phyloP scores from a whole-genome alignment of 2,329 filamentous ascomycete genomes.

The Aspergillus neoniger region DNA sequence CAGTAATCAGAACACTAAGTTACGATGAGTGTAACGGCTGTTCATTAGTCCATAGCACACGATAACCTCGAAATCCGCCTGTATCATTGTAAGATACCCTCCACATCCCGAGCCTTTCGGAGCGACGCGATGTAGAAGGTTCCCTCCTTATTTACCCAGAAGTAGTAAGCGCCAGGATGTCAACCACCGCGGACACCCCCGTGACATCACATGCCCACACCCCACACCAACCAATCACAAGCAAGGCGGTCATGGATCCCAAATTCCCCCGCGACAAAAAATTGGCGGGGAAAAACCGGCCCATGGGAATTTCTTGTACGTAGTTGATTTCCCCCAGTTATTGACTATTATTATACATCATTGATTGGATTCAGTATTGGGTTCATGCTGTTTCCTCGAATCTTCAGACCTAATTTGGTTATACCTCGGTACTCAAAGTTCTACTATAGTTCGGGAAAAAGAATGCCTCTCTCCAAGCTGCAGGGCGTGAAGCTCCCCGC shows the following conservation, averaged over 20 bases:
- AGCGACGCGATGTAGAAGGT: too few species aligned
- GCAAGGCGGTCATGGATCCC: conserved; percentile 15
- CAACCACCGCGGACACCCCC: not conserved
- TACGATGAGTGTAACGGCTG: too few species aligned
- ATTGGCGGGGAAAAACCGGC: conserved; percentile 28
- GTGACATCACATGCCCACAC: conserved; percentile 16
- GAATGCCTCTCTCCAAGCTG: conserved; percentile 38
- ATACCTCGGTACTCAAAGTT: not conserved
- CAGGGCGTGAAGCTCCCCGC: conserved; percentile 57
- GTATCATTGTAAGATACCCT: not conserved
- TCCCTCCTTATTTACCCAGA: too few species aligned
- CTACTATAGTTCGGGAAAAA: conserved; percentile 7
- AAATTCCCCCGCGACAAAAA: conserved; percentile 20
- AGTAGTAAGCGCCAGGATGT: not conserved
- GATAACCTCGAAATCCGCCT: too few species aligned
- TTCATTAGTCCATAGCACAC: too few species aligned
- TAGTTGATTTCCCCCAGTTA: conserved; percentile 4
- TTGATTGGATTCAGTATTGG: not conserved
- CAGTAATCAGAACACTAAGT: too few species aligned
- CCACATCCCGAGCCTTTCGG: not conserved
- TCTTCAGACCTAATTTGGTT: not conserved
- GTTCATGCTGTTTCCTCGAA: conserved; percentile 4
- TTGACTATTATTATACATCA: not conserved
- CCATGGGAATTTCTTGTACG: conserved; percentile 2
- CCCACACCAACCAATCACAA: conserved; percentile 15